These are phyloP conservation scores for Euryodendron excelsum DNA, from an alignment of 148 eudicot genomes.

Conservation along the genomic window DNA sequence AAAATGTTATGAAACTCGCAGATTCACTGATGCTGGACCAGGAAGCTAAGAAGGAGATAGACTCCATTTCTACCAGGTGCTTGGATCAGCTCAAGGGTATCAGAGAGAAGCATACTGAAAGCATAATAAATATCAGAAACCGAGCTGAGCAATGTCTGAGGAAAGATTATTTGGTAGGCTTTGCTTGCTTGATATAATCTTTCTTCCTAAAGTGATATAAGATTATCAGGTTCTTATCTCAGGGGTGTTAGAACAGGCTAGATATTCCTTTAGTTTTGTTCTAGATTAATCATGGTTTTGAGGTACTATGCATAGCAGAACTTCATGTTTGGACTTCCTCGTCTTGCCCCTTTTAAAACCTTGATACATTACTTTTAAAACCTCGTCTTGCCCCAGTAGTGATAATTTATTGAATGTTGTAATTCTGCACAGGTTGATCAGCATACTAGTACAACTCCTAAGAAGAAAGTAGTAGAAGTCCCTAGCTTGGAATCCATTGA, in stretches of 20 bases:
- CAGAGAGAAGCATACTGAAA: constrained; percentile 37
- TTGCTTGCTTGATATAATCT: not conserved
- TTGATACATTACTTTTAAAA: not conserved
- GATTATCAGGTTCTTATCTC: not conserved
- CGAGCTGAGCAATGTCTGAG: constrained; percentile 50
- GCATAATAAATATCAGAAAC: constrained; percentile 41
- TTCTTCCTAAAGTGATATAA: not conserved
- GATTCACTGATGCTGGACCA: constrained; percentile 59
- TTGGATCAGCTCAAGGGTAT: constrained; percentile 45
- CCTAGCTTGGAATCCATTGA: constrained; percentile 74
- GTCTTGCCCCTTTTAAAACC: too few relatives aligned
- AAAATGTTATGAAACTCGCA: constrained; percentile 29
- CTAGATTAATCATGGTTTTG: not conserved
- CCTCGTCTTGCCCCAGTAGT: not conserved
- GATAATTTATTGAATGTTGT: not conserved
- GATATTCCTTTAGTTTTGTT: not conserved
- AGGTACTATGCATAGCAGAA: too few relatives aligned
- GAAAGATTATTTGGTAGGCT: constrained; percentile 64
- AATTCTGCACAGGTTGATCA: constrained; percentile 56
- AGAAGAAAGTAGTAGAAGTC: constrained; percentile 38
- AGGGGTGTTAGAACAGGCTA: not conserved
- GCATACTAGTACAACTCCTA: constrained; percentile 27
- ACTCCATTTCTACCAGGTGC: constrained; percentile 41
- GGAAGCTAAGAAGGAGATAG: constrained; percentile 44
- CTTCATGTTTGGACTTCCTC: too few relatives aligned